Evolutionary conservation across 768 basidiomycete genomes (phyloP), one percentile per base, ranked within the genome.

Genomic region (Tylopilus sp.): DNA sequence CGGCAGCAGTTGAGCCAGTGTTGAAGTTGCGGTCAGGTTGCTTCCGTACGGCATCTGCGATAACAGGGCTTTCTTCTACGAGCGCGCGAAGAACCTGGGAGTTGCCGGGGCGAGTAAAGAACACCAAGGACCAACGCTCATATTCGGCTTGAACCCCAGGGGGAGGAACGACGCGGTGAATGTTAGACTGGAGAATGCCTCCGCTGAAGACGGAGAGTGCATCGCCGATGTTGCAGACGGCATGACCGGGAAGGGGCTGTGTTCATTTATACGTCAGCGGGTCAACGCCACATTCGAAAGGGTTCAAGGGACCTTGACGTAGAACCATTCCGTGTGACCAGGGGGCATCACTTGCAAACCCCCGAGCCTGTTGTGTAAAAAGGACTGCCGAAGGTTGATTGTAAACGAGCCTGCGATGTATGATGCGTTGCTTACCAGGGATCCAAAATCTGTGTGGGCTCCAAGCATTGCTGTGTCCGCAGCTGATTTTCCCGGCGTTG

Each of bases 391-490:
- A 21, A n/a, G 13, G 17, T 33, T 17, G 17, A 10, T 22, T 13
- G 46, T 24, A 14, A n/a, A 28, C 19, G 17, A 26, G 29, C 22
- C 7, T 13, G 16, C 26, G 4, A 21, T 4, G 13, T 7, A 11
- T 21, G 42, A 26, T 2, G 34, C 17, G 22, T 9, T 37, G 38
- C 78, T 62, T 58, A 85, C 84, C 52, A 87, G 63, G n/a, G 82
- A 83, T n/a, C 86, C 85, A 56, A 87, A 87, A 65, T 87, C 86
- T 3, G 85, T 86, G 63, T 88, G 87, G 2, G 81, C 79, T 19
- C 84, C 84, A n/a, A 86, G 63, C 0, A 74, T 72, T n/a, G 74
- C 70, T 42, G 67, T 75, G 7, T 74, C 69, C 8, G 65, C 64
- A 9, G 54, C 13, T 4, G 42, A 29, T 17, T 67, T 64, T 0